Conservation (phyloP, 768 basidiomycete genomes). For the Collybiopsis luxurians region DNA sequence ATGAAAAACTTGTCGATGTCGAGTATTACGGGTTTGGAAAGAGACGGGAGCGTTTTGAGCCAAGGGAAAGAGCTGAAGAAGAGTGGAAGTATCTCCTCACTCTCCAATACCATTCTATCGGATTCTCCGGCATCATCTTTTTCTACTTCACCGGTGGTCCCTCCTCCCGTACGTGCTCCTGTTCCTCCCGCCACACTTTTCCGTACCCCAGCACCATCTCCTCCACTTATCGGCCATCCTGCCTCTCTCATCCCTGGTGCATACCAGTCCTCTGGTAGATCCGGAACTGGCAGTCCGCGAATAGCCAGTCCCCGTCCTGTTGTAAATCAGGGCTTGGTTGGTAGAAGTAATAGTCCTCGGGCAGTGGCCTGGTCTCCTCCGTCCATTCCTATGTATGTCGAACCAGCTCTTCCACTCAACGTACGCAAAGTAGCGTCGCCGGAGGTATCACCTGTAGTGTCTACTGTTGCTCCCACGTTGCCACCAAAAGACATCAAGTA, state of each 20-base stretch:
- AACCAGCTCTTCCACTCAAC: background rate
- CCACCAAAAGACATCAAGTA: background rate
- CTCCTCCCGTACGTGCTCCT: background rate
- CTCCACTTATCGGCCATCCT: background rate
- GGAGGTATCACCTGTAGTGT: background rate
- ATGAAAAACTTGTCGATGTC: conserved; percentile 1
- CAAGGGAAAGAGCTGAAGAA: background rate
- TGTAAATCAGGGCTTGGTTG: background rate
- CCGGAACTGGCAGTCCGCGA: background rate
- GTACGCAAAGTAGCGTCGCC: background rate
- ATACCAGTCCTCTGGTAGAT: no score
- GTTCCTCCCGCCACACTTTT: background rate
- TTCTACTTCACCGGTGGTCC: background rate
- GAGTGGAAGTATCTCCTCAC: background rate
- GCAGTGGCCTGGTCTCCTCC: background rate
- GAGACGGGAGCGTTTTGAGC: background rate
- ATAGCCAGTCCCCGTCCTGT: background rate
- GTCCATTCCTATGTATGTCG: background rate
- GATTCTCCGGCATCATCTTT: conserved; percentile 5
- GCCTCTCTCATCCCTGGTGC: background rate
- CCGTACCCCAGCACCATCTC: background rate
- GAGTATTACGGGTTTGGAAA: background rate
- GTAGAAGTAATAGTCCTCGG: background rate
- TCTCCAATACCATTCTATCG: background rate
- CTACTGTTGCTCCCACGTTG: background rate